Base-by-base conservation (phyloP, 2,329 filamentous ascomycete species). In the Ophiostoma sp. region DNA sequence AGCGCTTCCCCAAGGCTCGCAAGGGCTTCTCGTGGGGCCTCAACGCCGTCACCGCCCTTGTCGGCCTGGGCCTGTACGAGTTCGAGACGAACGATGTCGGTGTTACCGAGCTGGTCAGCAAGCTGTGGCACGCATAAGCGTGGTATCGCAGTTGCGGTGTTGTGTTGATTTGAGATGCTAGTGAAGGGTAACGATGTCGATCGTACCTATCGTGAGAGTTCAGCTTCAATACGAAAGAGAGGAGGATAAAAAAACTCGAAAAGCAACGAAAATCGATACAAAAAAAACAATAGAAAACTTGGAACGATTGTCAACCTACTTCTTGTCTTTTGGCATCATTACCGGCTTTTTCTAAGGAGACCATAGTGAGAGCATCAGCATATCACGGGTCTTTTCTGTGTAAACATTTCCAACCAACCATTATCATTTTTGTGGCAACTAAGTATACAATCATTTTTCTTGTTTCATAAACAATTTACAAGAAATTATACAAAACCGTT, bases 71-170 rank as follows among this genome's bases (percentile, higher is more conserved):
- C 73, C 87, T 98, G 80, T 99, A 99, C 85, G 95, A 98, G 84
- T 98, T 98, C 79, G 96, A 99, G 90, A 99, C 96, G 42, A 98
- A 98, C 81, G 96, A 99, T 78, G 94, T 99, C 70, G 96, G 96
- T 77, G 83, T 99, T 74, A 97, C 94, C 9, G 95, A 97, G 87
- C 92, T 91, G 42, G 87, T 98, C 77, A 94, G 92, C 88, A 89
- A 92, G 81, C 86, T 98, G 76, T 99, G 96, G 96, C 93, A 88
- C 80, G 95, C 96, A 79, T 93, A 85, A 79, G 45, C 5, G 36
- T 25, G 59, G 28, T 11, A 22, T 1, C 17, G 17, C 1, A 33
- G 39, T 6, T 12, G 12, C 15, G 15, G 39, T 11, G 39, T 15
- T 36, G 69, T 59, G 11, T 36, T 31, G 39, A 9, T 17, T 31